Conservation (phyloP, 768 basidiomycete genomes). For the Termitomyces sp. region DNA sequence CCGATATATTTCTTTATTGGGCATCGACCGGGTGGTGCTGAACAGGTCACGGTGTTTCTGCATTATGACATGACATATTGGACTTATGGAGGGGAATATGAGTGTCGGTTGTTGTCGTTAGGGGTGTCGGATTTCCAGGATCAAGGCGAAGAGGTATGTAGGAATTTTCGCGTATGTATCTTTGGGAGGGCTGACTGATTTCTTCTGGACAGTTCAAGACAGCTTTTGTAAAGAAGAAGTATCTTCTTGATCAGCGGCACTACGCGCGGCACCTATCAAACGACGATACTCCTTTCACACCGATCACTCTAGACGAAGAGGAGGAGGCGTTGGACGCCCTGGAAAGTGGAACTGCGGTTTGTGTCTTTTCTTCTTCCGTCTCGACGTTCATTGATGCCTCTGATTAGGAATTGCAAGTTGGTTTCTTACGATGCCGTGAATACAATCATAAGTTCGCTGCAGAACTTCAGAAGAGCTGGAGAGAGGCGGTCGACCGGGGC, state of each 20-base stretch:
- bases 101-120: background rate
- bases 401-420: background rate
- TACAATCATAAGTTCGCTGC: background rate
- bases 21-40: background rate
- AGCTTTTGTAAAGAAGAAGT: background rate
- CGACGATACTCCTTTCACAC: background rate
- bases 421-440: background rate
- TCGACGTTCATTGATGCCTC: background rate
- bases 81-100: constrained; percentile 1
- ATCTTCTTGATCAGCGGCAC: background rate
- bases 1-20: background rate
- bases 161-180: background rate
- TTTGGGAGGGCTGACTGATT: background rate
- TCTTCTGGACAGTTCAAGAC: background rate
- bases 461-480: background rate
- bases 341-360: background rate
- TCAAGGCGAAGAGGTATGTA: background rate
- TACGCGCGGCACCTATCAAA: background rate
- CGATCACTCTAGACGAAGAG: background rate
- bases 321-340: background rate
- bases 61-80: background rate
- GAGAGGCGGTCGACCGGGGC: background rate
- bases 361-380: background rate
- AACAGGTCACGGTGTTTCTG: background rate
- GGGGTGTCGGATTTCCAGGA: background rate